Conservation (phyloP, 305 asterid species). For the Fraxinus nigra region DNA sequence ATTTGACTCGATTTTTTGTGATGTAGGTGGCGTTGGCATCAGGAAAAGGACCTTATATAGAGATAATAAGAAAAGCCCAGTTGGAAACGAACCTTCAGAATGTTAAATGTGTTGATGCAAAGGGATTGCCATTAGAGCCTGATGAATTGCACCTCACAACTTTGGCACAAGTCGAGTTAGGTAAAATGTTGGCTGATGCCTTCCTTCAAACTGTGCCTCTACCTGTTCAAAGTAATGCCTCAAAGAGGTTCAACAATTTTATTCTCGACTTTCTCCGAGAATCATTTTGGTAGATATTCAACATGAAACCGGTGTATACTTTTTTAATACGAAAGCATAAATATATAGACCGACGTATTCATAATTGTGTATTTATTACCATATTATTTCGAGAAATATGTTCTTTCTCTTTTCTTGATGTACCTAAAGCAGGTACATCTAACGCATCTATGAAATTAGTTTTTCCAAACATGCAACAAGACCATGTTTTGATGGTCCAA, state of each 20-base stretch:
- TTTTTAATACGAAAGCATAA: background rate
- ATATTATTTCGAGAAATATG: background rate
- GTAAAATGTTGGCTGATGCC: slow-evolving; percentile 36
- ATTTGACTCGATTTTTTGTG: background rate
- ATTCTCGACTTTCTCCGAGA: background rate
- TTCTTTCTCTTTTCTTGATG: background rate
- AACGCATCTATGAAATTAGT: background rate
- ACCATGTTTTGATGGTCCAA: too few species aligned
- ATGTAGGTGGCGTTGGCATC: slow-evolving; percentile 27
- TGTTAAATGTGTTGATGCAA: slow-evolving; percentile 36
- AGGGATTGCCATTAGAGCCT: slow-evolving; percentile 29
- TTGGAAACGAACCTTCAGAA: slow-evolving; percentile 16
- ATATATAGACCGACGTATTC: too few species aligned
- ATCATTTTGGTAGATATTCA: background rate
- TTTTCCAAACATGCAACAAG: too few species aligned
- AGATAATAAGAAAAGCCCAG: slow-evolving; percentile 24
- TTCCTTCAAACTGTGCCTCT: background rate
- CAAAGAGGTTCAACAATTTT: background rate
- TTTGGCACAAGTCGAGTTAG: slow-evolving; percentile 30
- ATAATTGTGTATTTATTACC: too few species aligned
- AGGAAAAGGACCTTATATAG: slow-evolving; percentile 15
- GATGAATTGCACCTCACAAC: slow-evolving; percentile 44
- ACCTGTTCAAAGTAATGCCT: background rate
- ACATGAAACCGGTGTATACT: too few species aligned
- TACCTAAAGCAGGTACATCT: background rate